Evolutionary conservation across 2,329 filamentous ascomycete genomes (phyloP).

Genomic region (Trichoderma gracile): DNA sequence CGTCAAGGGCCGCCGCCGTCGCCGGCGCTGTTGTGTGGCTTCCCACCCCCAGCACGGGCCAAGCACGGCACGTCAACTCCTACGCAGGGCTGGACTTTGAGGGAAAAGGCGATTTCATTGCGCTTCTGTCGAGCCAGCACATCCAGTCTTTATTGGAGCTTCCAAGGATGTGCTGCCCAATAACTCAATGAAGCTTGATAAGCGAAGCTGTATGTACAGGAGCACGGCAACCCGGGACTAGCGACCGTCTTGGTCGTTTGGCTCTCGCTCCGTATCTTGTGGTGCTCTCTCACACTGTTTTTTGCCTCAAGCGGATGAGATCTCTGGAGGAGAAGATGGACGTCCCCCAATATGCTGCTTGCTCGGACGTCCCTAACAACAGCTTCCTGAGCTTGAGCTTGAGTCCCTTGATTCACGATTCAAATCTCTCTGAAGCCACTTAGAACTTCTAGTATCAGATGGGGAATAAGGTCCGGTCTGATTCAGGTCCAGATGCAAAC

Average conservation of each 20-base stretch:
- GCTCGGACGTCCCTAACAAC: not conserved
- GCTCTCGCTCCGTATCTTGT: constrained; percentile 9
- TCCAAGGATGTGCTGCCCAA: constrained; percentile 21
- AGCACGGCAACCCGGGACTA: constrained; percentile 17
- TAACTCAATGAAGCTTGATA: constrained; percentile 18
- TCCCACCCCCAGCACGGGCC: constrained; percentile 20
- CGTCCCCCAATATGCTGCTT: not conserved
- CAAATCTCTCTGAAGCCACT: not conserved
- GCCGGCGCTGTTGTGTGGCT: constrained; percentile 20
- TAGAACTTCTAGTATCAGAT: too few species aligned
- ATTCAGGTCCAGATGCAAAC: not conserved
- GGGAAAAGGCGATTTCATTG: constrained; percentile 4
- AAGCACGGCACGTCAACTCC: constrained; percentile 26
- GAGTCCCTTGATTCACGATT: not conserved
- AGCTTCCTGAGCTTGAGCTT: too few species aligned
- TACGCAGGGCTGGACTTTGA: constrained; percentile 15
- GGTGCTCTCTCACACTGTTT: not conserved
- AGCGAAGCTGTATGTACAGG: constrained; percentile 22
- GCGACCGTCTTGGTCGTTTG: constrained; percentile 7
- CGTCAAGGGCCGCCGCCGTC: constrained; percentile 30
- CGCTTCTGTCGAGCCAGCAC: constrained; percentile 26
- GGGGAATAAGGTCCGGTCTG: not conserved
- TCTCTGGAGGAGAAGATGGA: not conserved
- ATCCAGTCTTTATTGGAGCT: constrained; percentile 24
- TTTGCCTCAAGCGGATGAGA: constrained; percentile 8